Percentiles rank a stretch among this genome's conserved stretches.
These are phyloP conservation scores for Aspergillus quadricinctus DNA, from an alignment of 2,329 filamentous ascomycete species.

Conservation along the genomic window DNA sequence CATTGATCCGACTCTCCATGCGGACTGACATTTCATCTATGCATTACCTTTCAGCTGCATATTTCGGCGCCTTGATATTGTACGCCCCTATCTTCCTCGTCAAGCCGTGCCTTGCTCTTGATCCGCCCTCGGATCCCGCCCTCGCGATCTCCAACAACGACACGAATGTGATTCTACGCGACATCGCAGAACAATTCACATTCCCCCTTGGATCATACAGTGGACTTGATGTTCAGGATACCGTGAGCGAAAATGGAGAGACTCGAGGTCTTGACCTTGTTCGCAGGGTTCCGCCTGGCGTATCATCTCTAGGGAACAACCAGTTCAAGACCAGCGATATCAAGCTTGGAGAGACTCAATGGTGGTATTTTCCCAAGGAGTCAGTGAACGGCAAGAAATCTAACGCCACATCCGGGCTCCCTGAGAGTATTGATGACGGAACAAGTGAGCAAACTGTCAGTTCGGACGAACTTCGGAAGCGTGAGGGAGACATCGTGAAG, in stretches of 20 bases:
- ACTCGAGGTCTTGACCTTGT: constrained; percentile 45
- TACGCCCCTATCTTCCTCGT: constrained; percentile 59
- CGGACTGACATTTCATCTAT: constrained; percentile 57
- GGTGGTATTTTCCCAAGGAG: constrained; percentile 60
- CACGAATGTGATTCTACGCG: constrained; percentile 44
- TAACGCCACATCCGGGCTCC: constrained; percentile 29
- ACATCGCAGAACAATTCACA: constrained; percentile 22
- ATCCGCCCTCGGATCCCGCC: constrained; percentile 57
- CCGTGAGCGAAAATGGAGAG: constrained; percentile 27
- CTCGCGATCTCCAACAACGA: constrained; percentile 43
- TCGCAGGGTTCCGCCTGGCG: constrained; percentile 50
- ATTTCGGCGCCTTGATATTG: constrained; percentile 57
- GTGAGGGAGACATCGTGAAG: constrained; percentile 17
- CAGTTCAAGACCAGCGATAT: constrained; percentile 57
- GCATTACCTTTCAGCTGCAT: constrained; percentile 68
- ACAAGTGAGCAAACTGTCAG: constrained; percentile 7
- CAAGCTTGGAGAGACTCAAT: constrained; percentile 56
- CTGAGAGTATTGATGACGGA: constrained; percentile 20
- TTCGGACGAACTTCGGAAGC: constrained; percentile 14
- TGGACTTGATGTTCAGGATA: constrained; percentile 28
- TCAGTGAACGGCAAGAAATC: constrained; percentile 48
- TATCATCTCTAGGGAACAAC: constrained; percentile 61
- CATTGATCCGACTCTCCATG: constrained; percentile 27
- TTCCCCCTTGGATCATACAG: constrained; percentile 26
- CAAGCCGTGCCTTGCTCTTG: constrained; percentile 59